These are phyloP conservation scores for Helotiales sp. DNA, from an alignment of 2,329 filamentous ascomycete genomes.

Conservation along the genomic window DNA sequence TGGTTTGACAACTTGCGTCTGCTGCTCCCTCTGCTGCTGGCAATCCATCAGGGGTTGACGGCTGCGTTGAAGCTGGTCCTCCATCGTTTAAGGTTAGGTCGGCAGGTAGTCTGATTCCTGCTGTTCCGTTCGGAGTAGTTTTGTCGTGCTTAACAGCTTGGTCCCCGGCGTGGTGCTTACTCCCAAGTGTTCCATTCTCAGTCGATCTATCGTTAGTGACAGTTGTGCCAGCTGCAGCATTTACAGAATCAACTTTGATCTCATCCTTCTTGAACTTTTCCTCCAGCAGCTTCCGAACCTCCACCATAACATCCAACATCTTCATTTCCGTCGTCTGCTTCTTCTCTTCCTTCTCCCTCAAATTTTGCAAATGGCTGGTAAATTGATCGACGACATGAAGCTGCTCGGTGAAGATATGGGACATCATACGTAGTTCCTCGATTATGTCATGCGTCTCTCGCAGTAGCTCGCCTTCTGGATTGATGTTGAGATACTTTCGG, in stretches of 20 bases:
- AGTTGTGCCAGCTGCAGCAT: neutral
- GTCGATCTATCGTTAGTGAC: neutral
- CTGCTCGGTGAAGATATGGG: constrained; percentile 39
- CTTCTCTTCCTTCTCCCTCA: constrained; percentile 12
- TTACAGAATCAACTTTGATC: neutral
- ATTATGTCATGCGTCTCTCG: constrained; percentile 51
- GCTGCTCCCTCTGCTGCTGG: neutral
- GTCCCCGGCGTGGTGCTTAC: neutral
- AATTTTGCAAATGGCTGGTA: constrained; percentile 13
- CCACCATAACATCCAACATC: constrained; percentile 12
- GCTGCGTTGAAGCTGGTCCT: too few species aligned
- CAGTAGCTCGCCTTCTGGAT: constrained; percentile 48
- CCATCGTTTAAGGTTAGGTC: neutral
- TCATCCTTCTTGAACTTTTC: neutral
- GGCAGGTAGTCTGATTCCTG: neutral
- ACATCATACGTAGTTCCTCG: constrained; percentile 53
- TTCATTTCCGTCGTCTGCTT: constrained; percentile 5
- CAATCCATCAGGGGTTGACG: neutral
- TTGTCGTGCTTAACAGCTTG: neutral
- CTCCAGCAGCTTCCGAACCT: constrained; percentile 12
- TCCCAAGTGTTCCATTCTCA: neutral
- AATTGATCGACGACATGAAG: constrained; percentile 18
- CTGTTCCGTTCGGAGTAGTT: neutral
- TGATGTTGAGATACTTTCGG: constrained; percentile 46
- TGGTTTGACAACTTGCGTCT: neutral